Percentiles rank a stretch among this genome's conserved stretches.
These are phyloP conservation scores for Salix dunnii DNA, from an alignment of 345 rosid genomes.

Conservation along the genomic window DNA sequence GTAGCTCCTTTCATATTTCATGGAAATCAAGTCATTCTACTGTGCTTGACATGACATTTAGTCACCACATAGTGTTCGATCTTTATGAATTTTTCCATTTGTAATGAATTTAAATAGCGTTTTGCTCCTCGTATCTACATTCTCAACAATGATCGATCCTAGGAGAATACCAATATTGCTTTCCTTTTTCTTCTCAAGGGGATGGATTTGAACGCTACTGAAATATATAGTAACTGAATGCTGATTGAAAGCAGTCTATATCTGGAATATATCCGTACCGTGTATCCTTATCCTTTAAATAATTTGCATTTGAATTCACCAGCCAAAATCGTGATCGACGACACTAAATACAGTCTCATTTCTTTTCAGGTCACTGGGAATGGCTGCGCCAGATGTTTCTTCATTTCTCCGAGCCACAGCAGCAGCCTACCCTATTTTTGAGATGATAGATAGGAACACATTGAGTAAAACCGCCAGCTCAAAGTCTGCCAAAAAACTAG, in stretches of 20 bases:
- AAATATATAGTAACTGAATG: not conserved
- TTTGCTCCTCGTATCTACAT: not conserved
- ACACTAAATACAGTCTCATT: not conserved
- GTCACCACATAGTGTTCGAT: not conserved
- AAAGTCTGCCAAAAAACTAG: slow-evolving; percentile 44
- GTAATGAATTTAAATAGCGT: not conserved
- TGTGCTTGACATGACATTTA: not conserved
- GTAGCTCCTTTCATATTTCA: not conserved
- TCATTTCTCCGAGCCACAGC: slow-evolving; percentile 78
- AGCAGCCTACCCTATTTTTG: slow-evolving; percentile 85
- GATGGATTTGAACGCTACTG: not conserved
- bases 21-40: not conserved
- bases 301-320: no score
- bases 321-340: not conserved
- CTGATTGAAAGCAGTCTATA: not conserved
- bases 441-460: slow-evolving; percentile 89
- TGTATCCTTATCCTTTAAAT: not conserved
- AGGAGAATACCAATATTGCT: not conserved
- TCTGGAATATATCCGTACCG: not conserved
- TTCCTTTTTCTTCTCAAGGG: not conserved
- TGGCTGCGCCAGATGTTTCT: slow-evolving; percentile 81
- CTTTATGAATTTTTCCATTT: not conserved
- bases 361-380: slow-evolving; percentile 74
- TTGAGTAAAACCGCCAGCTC: slow-evolving; percentile 52
- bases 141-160: not conserved